Evolutionary conservation across 225 moss, liverwort and hornwort species (phyloP), one percentile per base, ranked within the genome.

Genomic region (Antitrichia curtipendula): DNA sequence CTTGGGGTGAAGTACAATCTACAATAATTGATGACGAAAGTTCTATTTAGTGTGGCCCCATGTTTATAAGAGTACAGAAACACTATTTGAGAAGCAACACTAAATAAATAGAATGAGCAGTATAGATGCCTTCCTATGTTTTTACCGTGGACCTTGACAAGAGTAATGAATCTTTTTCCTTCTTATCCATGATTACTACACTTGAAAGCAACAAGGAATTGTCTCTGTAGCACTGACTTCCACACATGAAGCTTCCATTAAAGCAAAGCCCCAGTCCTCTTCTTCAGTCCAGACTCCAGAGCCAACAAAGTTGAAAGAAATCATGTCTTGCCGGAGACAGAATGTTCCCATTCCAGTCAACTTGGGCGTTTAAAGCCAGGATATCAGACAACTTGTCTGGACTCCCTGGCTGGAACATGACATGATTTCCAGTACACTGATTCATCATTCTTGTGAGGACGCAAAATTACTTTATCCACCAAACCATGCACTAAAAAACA

Each of bases 1-100:
- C 25, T 14, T 13, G 1, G 4, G 6, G 1, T 16, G 10, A 43
- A 28, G 9, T 27, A 16, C 2, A 16, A 0, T 70, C 8, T 27
- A 8, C 16, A 70, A 27, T 70, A 8, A 70, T 41, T 27, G 41
- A 25, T 43, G n/a, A n/a, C n/a, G n/a, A n/a, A n/a, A n/a, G n/a
- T n/a, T n/a, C 3, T 43, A 43, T 16, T 43, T 71, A 16, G 16
- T 27, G 0, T 71, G 28, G 16, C 10, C 9, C 45, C 3, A 28
- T 71, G 1, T 27, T 43, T 43, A 14, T 43, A 41, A 5, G 15
- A 25, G 14, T 21, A 70, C 5, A 27, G 25, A 8, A 60, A 12
- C 16, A 60, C 60, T 60, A 60, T 9, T 58, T 58, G 58, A 58
- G 23, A 59, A 59, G 27, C 27, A 61, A 61, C 28, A 61, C 28